phyloP scores from a whole-genome alignment of 2,329 filamentous ascomycete species.

The Aspergillus awamori region DNA sequence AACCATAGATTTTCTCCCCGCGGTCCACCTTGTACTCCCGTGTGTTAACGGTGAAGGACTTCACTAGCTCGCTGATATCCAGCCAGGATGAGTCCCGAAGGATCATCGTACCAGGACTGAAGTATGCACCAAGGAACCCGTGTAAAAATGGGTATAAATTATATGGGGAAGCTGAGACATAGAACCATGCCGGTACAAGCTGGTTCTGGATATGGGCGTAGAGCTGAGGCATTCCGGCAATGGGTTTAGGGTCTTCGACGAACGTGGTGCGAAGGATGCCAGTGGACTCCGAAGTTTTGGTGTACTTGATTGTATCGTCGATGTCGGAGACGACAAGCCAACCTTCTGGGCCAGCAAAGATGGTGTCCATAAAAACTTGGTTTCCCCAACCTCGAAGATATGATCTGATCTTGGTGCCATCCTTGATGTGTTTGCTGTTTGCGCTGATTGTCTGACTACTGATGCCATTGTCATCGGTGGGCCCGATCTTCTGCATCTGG shows the following conservation, averaged over 20 bases:
- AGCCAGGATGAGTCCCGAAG: conserved; percentile 85
- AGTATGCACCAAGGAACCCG: conserved; percentile 70
- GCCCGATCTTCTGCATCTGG: conserved; percentile 62
- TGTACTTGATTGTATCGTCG: conserved; percentile 94
- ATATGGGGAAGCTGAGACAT: conserved; percentile 90
- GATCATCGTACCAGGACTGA: conserved; percentile 76
- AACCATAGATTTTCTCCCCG: conserved; percentile 74
- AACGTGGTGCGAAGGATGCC: conserved; percentile 86
- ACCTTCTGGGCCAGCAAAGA: conserved; percentile 74
- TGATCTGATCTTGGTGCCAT: conserved; percentile 53
- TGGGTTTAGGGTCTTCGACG: conserved; percentile 69
- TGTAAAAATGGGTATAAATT: conserved; percentile 88
- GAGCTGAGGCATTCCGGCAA: conserved; percentile 81
- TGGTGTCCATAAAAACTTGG: conserved; percentile 67
- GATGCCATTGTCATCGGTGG: conserved; percentile 72
- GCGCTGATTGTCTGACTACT: conserved; percentile 64
- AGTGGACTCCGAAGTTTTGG: conserved; percentile 75
- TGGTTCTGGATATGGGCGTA: conserved; percentile 67
- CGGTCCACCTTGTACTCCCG: conserved; percentile 83
- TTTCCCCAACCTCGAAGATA: conserved; percentile 29
- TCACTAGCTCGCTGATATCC: conserved; percentile 77
- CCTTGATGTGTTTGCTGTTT: conserved; percentile 46
- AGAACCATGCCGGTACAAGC: conserved; percentile 78
- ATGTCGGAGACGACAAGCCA: conserved; percentile 89
- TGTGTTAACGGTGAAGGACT: conserved; percentile 77